These are phyloP conservation scores for Clitopilus hobsonii DNA, from an alignment of 768 basidiomycete species.

Conservation along the genomic window DNA sequence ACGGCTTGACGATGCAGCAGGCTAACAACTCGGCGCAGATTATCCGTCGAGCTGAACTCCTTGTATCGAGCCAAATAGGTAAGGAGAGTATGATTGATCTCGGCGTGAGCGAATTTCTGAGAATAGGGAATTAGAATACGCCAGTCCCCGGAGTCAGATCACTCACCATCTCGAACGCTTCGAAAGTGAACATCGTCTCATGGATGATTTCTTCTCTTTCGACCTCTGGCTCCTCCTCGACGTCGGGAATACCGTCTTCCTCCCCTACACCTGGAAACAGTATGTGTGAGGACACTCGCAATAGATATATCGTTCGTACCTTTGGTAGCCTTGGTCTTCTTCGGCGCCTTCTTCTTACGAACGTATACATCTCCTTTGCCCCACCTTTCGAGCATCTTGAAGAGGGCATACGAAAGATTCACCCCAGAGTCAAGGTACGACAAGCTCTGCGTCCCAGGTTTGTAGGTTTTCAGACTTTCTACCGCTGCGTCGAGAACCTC, in stretches of 20 bases:
- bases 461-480: conserved; percentile 73
- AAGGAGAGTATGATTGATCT: conserved; percentile 81
- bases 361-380: conserved; percentile 80
- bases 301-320: conserved; percentile 25
- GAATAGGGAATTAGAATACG: neutral
- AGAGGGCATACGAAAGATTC: conserved; percentile 76
- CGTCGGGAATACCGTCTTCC: conserved; percentile 65
- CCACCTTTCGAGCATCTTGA: conserved; percentile 88
- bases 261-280: conserved; percentile 33
- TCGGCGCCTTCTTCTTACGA: conserved; percentile 55
- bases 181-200: conserved; percentile 90
- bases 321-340: conserved; percentile 38
- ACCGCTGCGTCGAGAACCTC: conserved; percentile 88
- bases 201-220: conserved; percentile 61
- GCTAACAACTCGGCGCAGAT: conserved; percentile 86
- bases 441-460: conserved; percentile 70
- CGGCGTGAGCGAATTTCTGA: conserved; percentile 87
- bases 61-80: conserved; percentile 80
- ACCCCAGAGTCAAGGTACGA: conserved; percentile 87
- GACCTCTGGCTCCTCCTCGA: conserved; percentile 59
- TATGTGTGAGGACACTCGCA: too few species aligned
- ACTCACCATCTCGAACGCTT: conserved; percentile 82
- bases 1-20: conserved; percentile 90
- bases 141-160: conserved; percentile 7
- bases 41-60: conserved; percentile 73